Conservation (phyloP, 495 filamentous ascomycete species). For the Podospora bellae-mahoneyi region DNA sequence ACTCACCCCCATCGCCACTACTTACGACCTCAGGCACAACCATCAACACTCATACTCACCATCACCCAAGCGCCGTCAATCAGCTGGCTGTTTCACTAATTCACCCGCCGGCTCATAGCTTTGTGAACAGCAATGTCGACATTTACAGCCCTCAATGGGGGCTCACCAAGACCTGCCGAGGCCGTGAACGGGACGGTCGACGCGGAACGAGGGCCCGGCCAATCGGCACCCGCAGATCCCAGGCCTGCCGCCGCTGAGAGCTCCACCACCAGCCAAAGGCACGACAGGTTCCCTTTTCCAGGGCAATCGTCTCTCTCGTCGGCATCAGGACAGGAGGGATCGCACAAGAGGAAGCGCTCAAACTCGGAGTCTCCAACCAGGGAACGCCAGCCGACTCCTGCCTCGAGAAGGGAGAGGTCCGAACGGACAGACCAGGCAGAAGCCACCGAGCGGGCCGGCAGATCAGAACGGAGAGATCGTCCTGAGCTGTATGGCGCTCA, state of each 20-base stretch:
- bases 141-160: conserved; percentile 50
- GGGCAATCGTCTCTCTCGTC: conserved; percentile 30
- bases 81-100: not conserved
- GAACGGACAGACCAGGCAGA: conserved; percentile 15
- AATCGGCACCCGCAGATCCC: conserved; percentile 29
- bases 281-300: conserved; percentile 39
- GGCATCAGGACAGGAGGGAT: conserved; percentile 35
- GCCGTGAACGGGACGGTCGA: conserved; percentile 29
- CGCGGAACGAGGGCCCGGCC: conserved; percentile 27
- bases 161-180: conserved; percentile 42
- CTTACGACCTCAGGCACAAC: not conserved
- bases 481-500: conserved; percentile 32
- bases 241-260: conserved; percentile 30
- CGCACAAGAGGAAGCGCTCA: conserved; percentile 55
- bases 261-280: conserved; percentile 32
- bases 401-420: conserved; percentile 19
- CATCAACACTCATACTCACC: not conserved
- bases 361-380: conserved; percentile 42
- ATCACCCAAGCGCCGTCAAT: not conserved
- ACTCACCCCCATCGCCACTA: not conserved
- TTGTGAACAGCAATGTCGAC: conserved; percentile 40
- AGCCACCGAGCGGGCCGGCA: conserved; percentile 4
- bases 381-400: conserved; percentile 30
- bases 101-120: not conserved
- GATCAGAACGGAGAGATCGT: conserved; percentile 17